phyloP scores from a whole-genome alignment of 345 rosid species.

The Cardamine occulta region DNA sequence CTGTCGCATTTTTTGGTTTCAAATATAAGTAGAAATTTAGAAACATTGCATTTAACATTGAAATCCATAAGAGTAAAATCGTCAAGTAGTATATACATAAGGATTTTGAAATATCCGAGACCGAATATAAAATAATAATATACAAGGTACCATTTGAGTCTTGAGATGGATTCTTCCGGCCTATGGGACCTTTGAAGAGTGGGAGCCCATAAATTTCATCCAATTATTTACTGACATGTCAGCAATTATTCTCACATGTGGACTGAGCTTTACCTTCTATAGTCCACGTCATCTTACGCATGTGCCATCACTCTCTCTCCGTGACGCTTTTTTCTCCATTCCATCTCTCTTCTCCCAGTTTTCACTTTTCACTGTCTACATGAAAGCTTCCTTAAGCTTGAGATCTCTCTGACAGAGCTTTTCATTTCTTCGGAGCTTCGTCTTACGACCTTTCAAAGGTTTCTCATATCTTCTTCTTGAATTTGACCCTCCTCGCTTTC shows the following conservation, averaged over 20 bases:
- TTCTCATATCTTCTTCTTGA: conserved; percentile 9
- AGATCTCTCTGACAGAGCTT: conserved; percentile 28
- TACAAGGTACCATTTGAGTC: conserved; percentile 11
- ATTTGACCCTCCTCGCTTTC: not conserved
- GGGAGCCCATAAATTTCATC: conserved; percentile 9
- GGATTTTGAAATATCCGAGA: conserved; percentile 17
- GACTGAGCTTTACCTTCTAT: not conserved
- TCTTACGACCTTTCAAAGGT: conserved; percentile 29
- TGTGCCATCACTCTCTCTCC: conserved; percentile 33
- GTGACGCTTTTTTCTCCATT: conserved; percentile 37
- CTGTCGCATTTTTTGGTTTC: not conserved
- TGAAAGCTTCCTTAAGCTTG: conserved; percentile 23
- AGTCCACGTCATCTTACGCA: conserved; percentile 27
- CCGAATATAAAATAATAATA: conserved; percentile 16
- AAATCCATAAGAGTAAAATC: not conserved
- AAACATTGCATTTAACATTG: conserved; percentile 28
- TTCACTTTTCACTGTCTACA: conserved; percentile 29
- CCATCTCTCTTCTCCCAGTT: not conserved
- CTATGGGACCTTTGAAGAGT: conserved; percentile 5
- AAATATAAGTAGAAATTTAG: conserved; percentile 6
- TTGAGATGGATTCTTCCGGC: conserved; percentile 10
- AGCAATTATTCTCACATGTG: conserved; percentile 33
- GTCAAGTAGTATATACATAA: not conserved
- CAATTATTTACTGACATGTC: conserved; percentile 25
- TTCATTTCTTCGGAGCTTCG: too few species aligned